Conservation (phyloP, 768 basidiomycete species). For the Suillus americanus region DNA sequence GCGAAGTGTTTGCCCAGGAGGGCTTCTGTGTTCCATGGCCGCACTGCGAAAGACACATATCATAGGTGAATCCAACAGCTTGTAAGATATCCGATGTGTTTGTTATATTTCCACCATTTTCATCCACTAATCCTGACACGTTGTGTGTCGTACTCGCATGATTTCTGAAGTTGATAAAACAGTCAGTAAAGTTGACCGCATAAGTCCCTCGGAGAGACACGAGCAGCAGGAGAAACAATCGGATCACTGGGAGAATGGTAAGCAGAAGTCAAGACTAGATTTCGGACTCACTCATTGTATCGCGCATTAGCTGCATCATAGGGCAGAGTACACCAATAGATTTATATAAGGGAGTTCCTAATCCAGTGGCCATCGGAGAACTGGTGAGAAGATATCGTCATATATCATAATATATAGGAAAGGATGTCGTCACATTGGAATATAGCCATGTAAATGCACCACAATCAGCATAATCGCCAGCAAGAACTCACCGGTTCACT, state of each 20-base stretch:
- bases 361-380: too few relatives aligned
- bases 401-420: too few relatives aligned
- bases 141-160: not conserved
- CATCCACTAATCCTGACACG: conserved; percentile 3
- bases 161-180: conserved; percentile 12
- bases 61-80: conserved; percentile 11
- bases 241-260: not conserved
- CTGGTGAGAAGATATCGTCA: too few relatives aligned
- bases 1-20: conserved; percentile 23
- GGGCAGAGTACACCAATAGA: not conserved
- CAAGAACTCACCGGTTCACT: too few relatives aligned
- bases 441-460: too few relatives aligned
- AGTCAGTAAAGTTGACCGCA: conserved; percentile 11
- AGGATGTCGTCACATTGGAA: too few relatives aligned
- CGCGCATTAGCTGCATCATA: not conserved
- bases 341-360: not conserved
- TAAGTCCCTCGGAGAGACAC: not conserved
- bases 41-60: conserved; percentile 10
- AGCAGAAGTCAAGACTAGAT: not conserved
- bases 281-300: not conserved
- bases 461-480: too few relatives aligned
- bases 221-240: not conserved
- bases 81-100: conserved; percentile 2
- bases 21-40: conserved; percentile 13
- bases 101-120: not conserved